Percentiles rank a stretch among this genome's conserved stretches.
Conservation (phyloP, 208 protist species). For the Pavlovales sp. region DNA sequence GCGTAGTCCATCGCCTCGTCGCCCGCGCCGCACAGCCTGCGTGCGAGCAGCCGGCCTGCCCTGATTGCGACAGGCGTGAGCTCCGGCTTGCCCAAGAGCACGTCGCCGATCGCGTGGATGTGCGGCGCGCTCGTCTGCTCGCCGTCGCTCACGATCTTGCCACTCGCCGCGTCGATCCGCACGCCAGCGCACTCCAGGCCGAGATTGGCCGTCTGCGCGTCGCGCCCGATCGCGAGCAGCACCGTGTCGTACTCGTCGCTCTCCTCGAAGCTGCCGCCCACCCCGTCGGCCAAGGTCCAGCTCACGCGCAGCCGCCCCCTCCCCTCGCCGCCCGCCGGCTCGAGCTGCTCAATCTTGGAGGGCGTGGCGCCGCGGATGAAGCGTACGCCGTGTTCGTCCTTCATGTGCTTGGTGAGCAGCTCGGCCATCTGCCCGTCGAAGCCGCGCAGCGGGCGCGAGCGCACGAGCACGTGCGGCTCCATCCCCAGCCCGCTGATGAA, state of each 20-base stretch:
- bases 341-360: neutral
- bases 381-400: conserved; percentile 51
- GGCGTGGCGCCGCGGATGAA: conserved; percentile 57
- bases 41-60: conserved; percentile 6
- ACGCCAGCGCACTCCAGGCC: conserved; percentile 51
- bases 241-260: conserved; percentile 1
- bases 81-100: conserved; percentile 53
- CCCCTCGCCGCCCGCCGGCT: conserved; percentile 44
- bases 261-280: neutral
- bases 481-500: conserved; percentile 65
- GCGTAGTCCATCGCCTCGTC: neutral
- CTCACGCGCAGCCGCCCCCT: neutral
- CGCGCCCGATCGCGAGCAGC: neutral
- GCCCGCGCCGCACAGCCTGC: neutral
- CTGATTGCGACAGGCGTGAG: conserved; percentile 81
- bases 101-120: conserved; percentile 76
- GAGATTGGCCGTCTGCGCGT: neutral
- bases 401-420: neutral
- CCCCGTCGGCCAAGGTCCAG: conserved; percentile 8
- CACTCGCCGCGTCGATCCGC: neutral
- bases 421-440: conserved; percentile 79
- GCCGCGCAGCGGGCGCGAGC: conserved; percentile 77
- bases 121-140: conserved; percentile 69
- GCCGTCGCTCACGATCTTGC: neutral
- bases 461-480: conserved; percentile 75